These are phyloP conservation scores for Aspergillus campestris DNA, from an alignment of 495 filamentous ascomycete species.

Conservation along the genomic window DNA sequence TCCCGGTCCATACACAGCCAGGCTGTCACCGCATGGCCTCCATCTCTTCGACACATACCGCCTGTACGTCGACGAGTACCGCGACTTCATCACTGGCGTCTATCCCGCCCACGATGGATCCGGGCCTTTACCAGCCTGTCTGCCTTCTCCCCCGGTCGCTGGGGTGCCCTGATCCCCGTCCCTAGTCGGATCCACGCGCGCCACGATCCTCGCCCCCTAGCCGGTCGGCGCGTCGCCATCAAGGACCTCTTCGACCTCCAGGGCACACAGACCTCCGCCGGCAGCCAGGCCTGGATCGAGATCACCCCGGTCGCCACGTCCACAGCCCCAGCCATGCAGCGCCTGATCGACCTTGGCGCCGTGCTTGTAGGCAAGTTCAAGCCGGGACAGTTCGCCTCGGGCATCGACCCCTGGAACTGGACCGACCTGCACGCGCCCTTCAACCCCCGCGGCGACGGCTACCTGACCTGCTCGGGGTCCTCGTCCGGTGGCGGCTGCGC, in stretches of 20 bases:
- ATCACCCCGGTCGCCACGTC: conserved; percentile 38
- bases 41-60: conserved; percentile 35
- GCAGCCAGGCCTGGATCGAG: conserved; percentile 49
- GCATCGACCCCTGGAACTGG: conserved; percentile 45
- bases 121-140: conserved; percentile 10
- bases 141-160: not conserved
- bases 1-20: conserved; percentile 32
- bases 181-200: conserved; percentile 7
- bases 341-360: conserved; percentile 52
- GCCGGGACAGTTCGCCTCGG: conserved; percentile 51
- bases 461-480: conserved; percentile 39
- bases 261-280: conserved; percentile 44
- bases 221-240: conserved; percentile 46
- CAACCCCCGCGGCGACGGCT: conserved; percentile 52
- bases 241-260: conserved; percentile 56
- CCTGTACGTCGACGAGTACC: conserved; percentile 39
- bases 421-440: conserved; percentile 44
- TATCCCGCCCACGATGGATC: conserved; percentile 35
- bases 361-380: conserved; percentile 53
- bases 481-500: conserved; percentile 41
- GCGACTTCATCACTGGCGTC: conserved; percentile 29
- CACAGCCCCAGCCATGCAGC: conserved; percentile 42
- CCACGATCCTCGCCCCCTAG: conserved; percentile 23
- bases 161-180: conserved; percentile 7
- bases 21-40: conserved; percentile 7